Evolutionary conservation across 768 basidiomycete species (phyloP).

Genomic region (Porphyrellus cyaneotinctus): DNA sequence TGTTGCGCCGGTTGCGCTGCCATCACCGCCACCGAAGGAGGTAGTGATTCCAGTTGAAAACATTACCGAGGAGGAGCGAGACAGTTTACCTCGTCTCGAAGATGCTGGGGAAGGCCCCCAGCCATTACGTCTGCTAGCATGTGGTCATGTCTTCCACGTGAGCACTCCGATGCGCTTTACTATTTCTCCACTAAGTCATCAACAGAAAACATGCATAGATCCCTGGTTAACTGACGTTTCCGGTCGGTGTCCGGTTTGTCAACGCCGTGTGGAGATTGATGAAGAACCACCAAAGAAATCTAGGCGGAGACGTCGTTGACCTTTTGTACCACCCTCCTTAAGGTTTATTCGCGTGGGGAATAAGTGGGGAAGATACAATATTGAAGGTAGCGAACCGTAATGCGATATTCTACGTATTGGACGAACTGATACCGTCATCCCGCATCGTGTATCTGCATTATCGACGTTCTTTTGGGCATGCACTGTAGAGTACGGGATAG

Average conservation of each 20-base stretch:
- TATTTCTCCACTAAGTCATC: conserved; percentile 1
- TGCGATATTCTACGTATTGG: conserved; percentile 31
- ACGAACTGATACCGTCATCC: conserved; percentile 23
- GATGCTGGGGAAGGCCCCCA: conserved; percentile 77
- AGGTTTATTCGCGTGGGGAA: conserved; percentile 2
- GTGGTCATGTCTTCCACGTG: conserved; percentile 90
- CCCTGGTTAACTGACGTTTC: conserved; percentile 85
- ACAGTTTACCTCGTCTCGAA: conserved; percentile 47
- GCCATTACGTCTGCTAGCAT: conserved; percentile 69
- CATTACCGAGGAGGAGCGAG: conserved; percentile 39
- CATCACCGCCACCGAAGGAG: conserved; percentile 18
- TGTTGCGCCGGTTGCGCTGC: conserved; percentile 4
- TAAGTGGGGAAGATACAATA: conserved; percentile 22
- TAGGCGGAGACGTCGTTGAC: conserved; percentile 23
- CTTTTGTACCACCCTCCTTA: conserved; percentile 1
- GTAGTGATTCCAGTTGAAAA: conserved; percentile 33
- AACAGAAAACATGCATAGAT: conserved; percentile 81
- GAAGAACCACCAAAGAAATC: conserved; percentile 34
- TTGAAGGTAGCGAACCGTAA: conserved; percentile 27
- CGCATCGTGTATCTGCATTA: conserved; percentile 23
- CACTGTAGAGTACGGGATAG: neutral
- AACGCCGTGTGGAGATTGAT: conserved; percentile 60
- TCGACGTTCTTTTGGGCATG: conserved; percentile 23
- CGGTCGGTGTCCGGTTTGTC: conserved; percentile 86
- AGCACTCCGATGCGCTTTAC: conserved; percentile 27